Evolutionary conservation across 306 rosid species (phyloP), one percentile per base, ranked within the genome.

Genomic region (Chamaecrista fasciculata): DNA sequence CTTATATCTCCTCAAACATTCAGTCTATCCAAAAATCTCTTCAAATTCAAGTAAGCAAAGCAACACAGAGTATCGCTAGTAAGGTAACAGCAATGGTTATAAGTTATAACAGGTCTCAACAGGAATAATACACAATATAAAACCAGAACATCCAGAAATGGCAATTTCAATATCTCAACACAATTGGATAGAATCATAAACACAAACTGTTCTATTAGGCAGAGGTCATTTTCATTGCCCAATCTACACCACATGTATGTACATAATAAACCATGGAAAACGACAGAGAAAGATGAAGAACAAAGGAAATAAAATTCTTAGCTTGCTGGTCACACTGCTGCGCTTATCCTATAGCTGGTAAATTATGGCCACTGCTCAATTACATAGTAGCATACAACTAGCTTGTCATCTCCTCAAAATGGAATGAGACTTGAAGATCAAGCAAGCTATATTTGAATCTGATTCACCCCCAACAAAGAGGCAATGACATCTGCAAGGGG

Each of bases 161-260:
- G 47, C 78, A 78, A 25, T 68, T 78, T 74, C 34, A 66, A 65
- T 15, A 63, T 57, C 51, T 42, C 50, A 77, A 73, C 57, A 78
- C 69, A 78, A 82, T 46, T 25, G 73, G 71, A 66, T 61, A 71
- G 60, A 76, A 71, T 76, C 72, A 57, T 71, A 44, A 59, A 60
- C 69, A 66, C 75, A 73, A 31, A 74, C 42, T 66, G 72, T 69
- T 47, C 43, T n/a, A 31, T 48, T 37, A 40, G 33, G 69, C 20
- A 65, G 75, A 48, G 26, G 62, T 16, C 59, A 50, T 64, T 76
- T 70, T 28, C 33, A 56, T 76, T 66, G 69, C 56, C 67, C 75
- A 67, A 67, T 60, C 66, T 67, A 72, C 39, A 61, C 62, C 72
- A 37, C 55, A 75, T 57, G 64, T 80, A 83, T 82, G 72, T 78